A percentile compares a stretch with the other conserved stretches of the same genome.
Evolutionary conservation across 345 rosid species (phyloP).

Genomic region (Linum tenue): DNA sequence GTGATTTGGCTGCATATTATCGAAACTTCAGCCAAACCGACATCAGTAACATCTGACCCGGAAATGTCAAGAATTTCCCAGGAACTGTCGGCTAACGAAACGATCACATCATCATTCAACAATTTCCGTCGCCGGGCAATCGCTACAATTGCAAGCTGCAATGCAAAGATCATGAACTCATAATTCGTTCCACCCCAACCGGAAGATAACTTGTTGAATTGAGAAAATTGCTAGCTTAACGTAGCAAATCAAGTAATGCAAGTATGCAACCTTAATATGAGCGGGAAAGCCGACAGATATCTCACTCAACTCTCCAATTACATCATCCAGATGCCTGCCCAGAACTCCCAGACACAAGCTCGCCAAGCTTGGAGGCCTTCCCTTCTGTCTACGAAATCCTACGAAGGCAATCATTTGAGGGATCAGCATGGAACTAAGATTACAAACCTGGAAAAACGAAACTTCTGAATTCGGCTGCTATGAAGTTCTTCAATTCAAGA

Average conservation of each 20-base stretch:
- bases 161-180: slow-evolving; percentile 2
- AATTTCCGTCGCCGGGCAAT: slow-evolving; percentile 77
- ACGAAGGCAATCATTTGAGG: slow-evolving; percentile 7
- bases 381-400: slow-evolving; percentile 32
- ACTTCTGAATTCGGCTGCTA: too few species aligned
- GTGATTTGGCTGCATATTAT: slow-evolving; percentile 51
- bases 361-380: slow-evolving; percentile 50
- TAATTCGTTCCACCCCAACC: neutral
- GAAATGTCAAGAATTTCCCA: slow-evolving; percentile 82
- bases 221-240: neutral
- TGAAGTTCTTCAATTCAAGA: too few species aligned
- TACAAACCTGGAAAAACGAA: too few species aligned
- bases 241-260: neutral
- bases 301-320: slow-evolving; percentile 47
- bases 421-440: neutral
- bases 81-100: slow-evolving; percentile 63
- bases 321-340: slow-evolving; percentile 75
- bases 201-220: neutral
- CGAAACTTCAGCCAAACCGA: slow-evolving; percentile 52
- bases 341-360: slow-evolving; percentile 74
- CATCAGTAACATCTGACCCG: slow-evolving; percentile 63
- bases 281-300: slow-evolving; percentile 54
- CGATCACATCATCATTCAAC: slow-evolving; percentile 46
- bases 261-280: slow-evolving; percentile 46
- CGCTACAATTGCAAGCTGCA: slow-evolving; percentile 55